A percentile compares a stretch with the other conserved stretches of the same genome.
Conservation (phyloP, 2,329 filamentous ascomycete genomes). For the Fusarium sororula region DNA sequence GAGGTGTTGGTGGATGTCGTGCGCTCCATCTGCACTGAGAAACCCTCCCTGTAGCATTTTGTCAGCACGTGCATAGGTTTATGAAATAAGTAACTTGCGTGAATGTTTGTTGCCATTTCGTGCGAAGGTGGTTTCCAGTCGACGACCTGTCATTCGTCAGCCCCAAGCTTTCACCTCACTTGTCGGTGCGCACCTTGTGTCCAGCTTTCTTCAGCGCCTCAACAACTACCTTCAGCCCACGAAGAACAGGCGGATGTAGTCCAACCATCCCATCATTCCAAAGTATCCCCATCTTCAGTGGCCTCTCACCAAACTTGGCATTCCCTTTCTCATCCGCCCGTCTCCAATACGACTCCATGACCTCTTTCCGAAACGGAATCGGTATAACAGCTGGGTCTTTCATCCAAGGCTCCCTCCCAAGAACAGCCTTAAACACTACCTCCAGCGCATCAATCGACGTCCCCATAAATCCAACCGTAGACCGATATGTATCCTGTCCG, state of each 20-base stretch:
- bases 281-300: conserved; percentile 64
- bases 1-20: conserved; percentile 57
- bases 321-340: conserved; percentile 25
- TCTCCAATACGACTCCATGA: conserved; percentile 51
- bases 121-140: conserved; percentile 29
- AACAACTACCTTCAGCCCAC: conserved; percentile 39
- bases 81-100: not conserved
- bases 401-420: conserved; percentile 70
- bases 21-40: conserved; percentile 45
- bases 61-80: not conserved
- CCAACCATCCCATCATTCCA: conserved; percentile 59
- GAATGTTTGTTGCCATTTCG: conserved; percentile 6
- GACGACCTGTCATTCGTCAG: conserved; percentile 41
- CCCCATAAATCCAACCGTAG: conserved; percentile 70
- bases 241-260: conserved; percentile 65
- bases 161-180: fast-evolving
- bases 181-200: conserved; percentile 51
- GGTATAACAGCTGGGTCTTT: conserved; percentile 72
- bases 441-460: conserved; percentile 63
- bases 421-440: conserved; percentile 64
- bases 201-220: conserved; percentile 1
- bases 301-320: conserved; percentile 16
- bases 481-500: conserved; percentile 70
- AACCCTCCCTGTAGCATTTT: conserved; percentile 35
- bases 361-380: conserved; percentile 69